phyloP scores from a whole-genome alignment of 208 protist genomes.

The Acanthamoeba sp. region DNA sequence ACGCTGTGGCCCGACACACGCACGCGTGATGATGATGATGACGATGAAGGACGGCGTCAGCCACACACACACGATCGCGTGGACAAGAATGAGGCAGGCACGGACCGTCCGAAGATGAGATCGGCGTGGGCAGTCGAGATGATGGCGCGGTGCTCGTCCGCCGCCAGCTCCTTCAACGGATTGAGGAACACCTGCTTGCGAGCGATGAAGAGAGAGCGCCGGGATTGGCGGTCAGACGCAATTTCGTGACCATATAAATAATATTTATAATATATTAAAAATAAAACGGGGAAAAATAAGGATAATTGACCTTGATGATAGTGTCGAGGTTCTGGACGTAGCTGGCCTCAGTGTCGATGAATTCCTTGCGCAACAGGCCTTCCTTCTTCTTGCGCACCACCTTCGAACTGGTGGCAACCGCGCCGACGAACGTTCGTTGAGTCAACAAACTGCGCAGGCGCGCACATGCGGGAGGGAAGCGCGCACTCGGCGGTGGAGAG shows the following conservation, averaged over 20 bases:
- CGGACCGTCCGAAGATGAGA: constrained; percentile 36
- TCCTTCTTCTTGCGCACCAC: constrained; percentile 29
- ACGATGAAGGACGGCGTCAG: neutral
- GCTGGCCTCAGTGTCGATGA: constrained; percentile 15
- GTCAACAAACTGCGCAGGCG: too few species aligned
- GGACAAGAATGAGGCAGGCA: neutral
- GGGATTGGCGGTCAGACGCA: neutral
- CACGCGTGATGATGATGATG: neutral
- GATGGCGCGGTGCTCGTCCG: constrained; percentile 7
- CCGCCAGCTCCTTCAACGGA: constrained; percentile 22
- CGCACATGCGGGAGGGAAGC: neutral
- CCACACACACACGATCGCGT: too few species aligned
- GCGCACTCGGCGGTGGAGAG: neutral
- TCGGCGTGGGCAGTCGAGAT: neutral
- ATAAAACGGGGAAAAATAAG: too few species aligned
- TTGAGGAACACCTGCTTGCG: constrained; percentile 35
- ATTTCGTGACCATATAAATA: too few species aligned
- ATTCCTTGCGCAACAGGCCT: neutral
- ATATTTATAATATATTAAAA: too few species aligned
- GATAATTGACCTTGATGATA: constrained; percentile 24
- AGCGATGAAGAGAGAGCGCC: neutral
- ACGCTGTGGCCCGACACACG: neutral
- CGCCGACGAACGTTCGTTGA: neutral
- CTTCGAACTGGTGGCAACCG: neutral
- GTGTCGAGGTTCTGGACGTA: constrained; percentile 22